Evolutionary conservation across 2,329 filamentous ascomycete genomes (phyloP), one percentile per base, ranked within the genome.

Genomic region (Calycina marina): DNA sequence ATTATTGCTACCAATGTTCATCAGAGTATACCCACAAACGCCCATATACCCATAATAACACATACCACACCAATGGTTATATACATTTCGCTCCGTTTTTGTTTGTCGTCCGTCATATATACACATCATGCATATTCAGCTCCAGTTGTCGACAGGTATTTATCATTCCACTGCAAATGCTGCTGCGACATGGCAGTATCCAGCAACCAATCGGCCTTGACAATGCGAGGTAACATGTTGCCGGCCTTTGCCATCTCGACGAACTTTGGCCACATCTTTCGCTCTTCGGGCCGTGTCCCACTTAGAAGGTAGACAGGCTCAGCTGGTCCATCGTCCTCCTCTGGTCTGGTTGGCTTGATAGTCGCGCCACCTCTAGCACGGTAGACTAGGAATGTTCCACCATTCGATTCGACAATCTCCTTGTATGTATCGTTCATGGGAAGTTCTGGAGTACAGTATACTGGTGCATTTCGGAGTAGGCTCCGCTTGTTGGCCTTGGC

Each of bases 141-240:
- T n/a, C n/a, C n/a, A n/a, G n/a, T n/a, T 3, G 13, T 27, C 8
- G 34, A 26, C 13, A 74, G 52, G 50, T 82, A 84, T 43, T 64
- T 68, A 25, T 74, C 59, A 35, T 74, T 63, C 55, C 73, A 77
- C n/a, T 63, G 62, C 40, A 90, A 61, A n/a, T n/a, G n/a, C 55
- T 84, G 67, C 57, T 98, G 90, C 47, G 72, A 74, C 81, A 98
- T 88, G 4, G 84, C 83, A 38, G 85, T 76, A 49, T 86, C 78
- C 36, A 98, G 60, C 46, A 98, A 55, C 90, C 90, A 98, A 51
- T 98, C 86, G 3, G 80, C 71, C 28, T 69, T 70, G 14, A 94
- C 84, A 25, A 98, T 75, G 32, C 80, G 67, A 3, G 86, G 77
- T 43, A 76, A 68, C 68, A 88, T 85, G 50, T 82, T 77, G 27